Base-by-base conservation (phyloP, 2,329 filamentous ascomycete species). In the Pleoardoris graminearum region DNA sequence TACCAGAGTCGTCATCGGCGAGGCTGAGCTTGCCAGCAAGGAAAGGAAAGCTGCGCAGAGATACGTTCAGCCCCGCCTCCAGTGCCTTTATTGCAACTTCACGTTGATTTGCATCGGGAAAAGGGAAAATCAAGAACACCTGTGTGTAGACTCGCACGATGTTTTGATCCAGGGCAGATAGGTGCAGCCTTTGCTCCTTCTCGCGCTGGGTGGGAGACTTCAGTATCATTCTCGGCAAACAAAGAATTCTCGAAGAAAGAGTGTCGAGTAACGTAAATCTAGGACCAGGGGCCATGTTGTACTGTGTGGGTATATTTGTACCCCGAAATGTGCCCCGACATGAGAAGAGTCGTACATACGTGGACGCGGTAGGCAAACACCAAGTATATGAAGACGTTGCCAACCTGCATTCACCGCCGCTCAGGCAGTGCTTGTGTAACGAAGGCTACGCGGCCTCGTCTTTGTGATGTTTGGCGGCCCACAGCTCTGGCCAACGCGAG, bases 61-160 rank as follows among this genome's bases (percentile, higher is more conserved):
- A 65, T 3, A 59, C 59, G 33, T 55, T 58, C 1, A 72, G 55
- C 0, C 65, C 69, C 25, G 51, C 49, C 11, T 47, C 33, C 7
- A 72, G 62, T 35, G 63, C 62, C 14, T 54, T 48, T 29, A 69
- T 64, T 32, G 69, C 69, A 29, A 51, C 54, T 41, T 69, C 65
- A 14, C 57, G 56, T 43, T 65, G 57, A 33, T 60, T 63, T 8
- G 59, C 57, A 30, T 71, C 61, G 8, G 61, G 62, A 36, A 72
- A 72, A 4, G 68, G 67, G 33, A 72, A 72, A 0, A 70, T 61
- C 35, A 60, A 58, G 16, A 72, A 56, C 8, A 62, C 65, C 37
- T 66, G 68, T 11, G 62, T 69, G 52, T 71, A 70, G 7, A 66
- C 66, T 33, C 69, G 65, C 48, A 68, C 67, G 10, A 62, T 61